Evolutionary conservation across 139 green algal genomes (phyloP).

Genomic region (Tetraselmis chui): DNA sequence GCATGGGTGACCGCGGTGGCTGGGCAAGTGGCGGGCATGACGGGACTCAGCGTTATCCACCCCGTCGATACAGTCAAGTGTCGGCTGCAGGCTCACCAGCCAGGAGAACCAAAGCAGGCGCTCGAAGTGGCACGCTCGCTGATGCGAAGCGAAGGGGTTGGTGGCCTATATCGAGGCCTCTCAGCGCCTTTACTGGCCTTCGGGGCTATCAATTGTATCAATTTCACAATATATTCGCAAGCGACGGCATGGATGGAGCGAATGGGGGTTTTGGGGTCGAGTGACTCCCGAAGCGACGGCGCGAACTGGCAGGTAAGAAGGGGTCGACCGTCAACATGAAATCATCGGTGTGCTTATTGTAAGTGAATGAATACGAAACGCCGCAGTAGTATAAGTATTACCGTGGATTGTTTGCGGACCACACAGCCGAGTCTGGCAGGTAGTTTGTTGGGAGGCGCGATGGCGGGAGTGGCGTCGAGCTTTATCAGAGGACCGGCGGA

Average conservation of each 20-base stretch:
- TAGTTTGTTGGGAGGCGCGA: neutral
- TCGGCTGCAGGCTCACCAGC: slow-evolving; percentile 3
- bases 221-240: slow-evolving; percentile 4
- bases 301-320: too few species aligned
- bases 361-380: too few species aligned
- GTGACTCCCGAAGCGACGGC: too few species aligned
- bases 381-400: too few species aligned
- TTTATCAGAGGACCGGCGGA: slow-evolving; percentile 14
- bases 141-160: slow-evolving; percentile 3
- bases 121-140: neutral
- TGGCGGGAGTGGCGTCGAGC: slow-evolving; percentile 4
- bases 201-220: slow-evolving; percentile 8
- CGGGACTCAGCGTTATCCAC: slow-evolving; percentile 8
- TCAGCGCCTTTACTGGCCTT: slow-evolving; percentile 9
- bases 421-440: neutral
- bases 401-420: too few species aligned
- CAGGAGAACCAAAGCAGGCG: neutral
- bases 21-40: slow-evolving; percentile 14
- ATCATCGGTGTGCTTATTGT: too few species aligned
- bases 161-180: slow-evolving; percentile 7
- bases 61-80: slow-evolving; percentile 18
- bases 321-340: too few species aligned
- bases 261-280: neutral
- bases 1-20: neutral
- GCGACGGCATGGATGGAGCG: neutral